phyloP scores from a whole-genome alignment of 306 rosid species.

The Prunus armeniaca region DNA sequence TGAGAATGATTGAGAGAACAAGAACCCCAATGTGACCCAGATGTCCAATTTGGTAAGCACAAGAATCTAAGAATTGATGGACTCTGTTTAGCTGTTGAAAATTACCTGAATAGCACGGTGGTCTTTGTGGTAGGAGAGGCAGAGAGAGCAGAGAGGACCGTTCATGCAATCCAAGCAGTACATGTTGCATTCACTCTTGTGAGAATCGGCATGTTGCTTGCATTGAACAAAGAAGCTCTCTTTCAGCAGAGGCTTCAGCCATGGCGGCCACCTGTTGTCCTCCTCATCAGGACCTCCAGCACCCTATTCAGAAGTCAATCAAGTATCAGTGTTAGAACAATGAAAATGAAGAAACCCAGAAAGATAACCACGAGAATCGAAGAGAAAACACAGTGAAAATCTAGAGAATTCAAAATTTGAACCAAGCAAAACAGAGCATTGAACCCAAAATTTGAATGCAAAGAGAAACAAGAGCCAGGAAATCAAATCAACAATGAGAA shows the following conservation, averaged over 20 bases:
- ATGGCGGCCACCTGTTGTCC: conserved; percentile 94
- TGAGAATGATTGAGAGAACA: neutral
- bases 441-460: conserved; percentile 6
- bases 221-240: conserved; percentile 95
- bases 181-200: conserved; percentile 98
- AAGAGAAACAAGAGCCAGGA: neutral
- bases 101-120: conserved; percentile 88
- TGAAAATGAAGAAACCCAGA: neutral
- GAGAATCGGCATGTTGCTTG: conserved; percentile 82
- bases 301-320: conserved; percentile 51
- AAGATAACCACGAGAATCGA: neutral
- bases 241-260: conserved; percentile 84
- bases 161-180: conserved; percentile 96
- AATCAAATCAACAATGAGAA: neutral
- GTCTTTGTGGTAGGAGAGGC: conserved; percentile 75
- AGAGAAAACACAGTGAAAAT: conserved; percentile 2
- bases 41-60: neutral
- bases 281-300: conserved; percentile 92
- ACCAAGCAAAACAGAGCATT: conserved; percentile 12
- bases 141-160: conserved; percentile 89
- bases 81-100: neutral
- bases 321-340: neutral
- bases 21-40: conserved; percentile 2
- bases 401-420: conserved; percentile 2
- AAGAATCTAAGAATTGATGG: neutral